Percentiles rank a stretch among this genome's conserved stretches.
These are phyloP conservation scores for Hymenoscyphus fraxineus DNA, from an alignment of 2,329 filamentous ascomycete species.

Conservation along the genomic window DNA sequence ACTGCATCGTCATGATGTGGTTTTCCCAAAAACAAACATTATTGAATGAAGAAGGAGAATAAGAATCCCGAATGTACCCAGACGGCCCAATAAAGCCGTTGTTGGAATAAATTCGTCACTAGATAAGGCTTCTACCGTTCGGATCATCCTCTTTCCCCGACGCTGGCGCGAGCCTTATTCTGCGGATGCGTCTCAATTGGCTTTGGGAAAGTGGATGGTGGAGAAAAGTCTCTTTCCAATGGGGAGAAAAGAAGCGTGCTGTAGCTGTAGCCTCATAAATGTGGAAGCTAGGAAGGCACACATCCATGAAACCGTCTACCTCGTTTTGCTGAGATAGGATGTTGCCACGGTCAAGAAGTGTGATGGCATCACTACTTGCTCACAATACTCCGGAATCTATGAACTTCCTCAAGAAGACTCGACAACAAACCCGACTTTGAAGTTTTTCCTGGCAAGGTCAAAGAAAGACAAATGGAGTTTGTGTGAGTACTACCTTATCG, in stretches of 20 bases:
- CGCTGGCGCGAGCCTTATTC: conserved; percentile 8
- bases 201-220: not conserved
- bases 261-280: not conserved
- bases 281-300: not conserved
- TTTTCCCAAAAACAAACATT: not conserved
- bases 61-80: not conserved
- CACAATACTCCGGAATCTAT: too few relatives aligned
- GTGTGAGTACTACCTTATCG: not conserved
- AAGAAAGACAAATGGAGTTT: not conserved
- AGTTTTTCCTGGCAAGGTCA: not conserved
- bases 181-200: not conserved
- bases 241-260: not conserved
- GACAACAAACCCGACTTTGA: not conserved
- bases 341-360: not conserved
- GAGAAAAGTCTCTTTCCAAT: not conserved
- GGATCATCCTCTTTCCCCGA: conserved; percentile 8
- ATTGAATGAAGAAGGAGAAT: not conserved
- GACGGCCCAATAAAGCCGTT: conserved; percentile 1
- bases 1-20: not conserved
- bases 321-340: not conserved
- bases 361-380: not conserved
- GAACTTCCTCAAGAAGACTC: not conserved
- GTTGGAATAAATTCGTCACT: not conserved
- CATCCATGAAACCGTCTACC: not conserved
- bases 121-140: conserved; percentile 6